Percentiles rank a stretch among this genome's conserved stretches.
Evolutionary conservation across 805 yeast genomes (phyloP).

Genomic region (Metschnikowia cubensis): DNA sequence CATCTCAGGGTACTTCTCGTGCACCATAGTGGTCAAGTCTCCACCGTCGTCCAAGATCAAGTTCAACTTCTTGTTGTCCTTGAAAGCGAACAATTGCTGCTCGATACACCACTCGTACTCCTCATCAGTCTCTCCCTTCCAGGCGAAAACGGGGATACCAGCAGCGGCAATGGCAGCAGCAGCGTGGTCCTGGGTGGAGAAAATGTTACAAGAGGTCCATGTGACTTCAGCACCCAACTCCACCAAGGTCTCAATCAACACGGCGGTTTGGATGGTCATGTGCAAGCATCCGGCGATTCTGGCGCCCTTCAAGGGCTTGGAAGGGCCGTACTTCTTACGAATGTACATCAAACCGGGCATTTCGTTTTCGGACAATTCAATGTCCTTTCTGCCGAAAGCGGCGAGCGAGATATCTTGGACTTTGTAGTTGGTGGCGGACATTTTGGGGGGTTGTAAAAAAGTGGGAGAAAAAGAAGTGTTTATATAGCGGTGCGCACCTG

Average conservation of each 20-base stretch:
- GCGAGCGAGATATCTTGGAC: constrained; percentile 98
- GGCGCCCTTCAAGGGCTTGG: constrained; percentile 97
- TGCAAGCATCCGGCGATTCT: constrained; percentile 98
- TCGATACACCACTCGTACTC: constrained; percentile 99
- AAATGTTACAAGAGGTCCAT: constrained; percentile 99
- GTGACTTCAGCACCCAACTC: constrained; percentile 99
- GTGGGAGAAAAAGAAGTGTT: neutral
- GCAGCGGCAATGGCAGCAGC: constrained; percentile 99
- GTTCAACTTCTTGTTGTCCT: constrained; percentile 92
- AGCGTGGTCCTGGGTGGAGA: constrained; percentile 99
- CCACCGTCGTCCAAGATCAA: constrained; percentile 99
- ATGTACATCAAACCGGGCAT: constrained; percentile 99
- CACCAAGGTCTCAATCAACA: constrained; percentile 92
- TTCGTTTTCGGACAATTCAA: constrained; percentile 97
- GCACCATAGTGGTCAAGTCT: constrained; percentile 93
- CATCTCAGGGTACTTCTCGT: constrained; percentile 97
- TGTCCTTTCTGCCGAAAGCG: constrained; percentile 99
- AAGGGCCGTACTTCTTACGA: constrained; percentile 85
- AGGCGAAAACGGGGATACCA: constrained; percentile 98
- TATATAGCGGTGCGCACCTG: neutral
- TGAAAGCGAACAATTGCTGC: constrained; percentile 97
- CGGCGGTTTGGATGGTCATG: constrained; percentile 99
- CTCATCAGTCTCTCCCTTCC: constrained; percentile 99
- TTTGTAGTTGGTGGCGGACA: constrained; percentile 65
- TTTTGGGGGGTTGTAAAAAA: constrained; percentile 10